Base-by-base conservation (phyloP, 2,329 filamentous ascomycete species). In the Venturiaceae sp. region DNA sequence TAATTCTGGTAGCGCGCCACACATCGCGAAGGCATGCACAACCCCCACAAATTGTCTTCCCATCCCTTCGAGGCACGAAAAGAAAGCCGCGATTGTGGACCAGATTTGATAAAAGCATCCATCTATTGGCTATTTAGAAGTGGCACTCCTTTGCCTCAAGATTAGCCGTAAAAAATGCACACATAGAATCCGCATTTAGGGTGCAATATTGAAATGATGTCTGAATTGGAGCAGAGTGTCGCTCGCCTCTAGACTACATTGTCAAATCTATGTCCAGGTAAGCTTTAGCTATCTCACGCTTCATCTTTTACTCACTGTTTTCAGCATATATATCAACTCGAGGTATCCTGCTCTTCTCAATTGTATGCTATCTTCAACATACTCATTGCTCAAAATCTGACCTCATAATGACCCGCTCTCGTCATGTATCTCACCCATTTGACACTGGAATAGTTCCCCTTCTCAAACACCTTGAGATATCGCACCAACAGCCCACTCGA, bases 381-480 rank as follows among this genome's bases (percentile, higher is more conserved):
- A n/a, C 16, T 26, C 13, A 14, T 11, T 16, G 4, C 23, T 50
- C 44, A 50, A 13, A 50, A 57, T 30, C 55, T 57, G 44, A 57
- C 44, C 23, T 57, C 55, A 32, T 57, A 57, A 23, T 57, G 23
- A 50, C 55, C 55, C 5, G 39, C 55, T 32, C 44, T 46, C n/a
- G 55, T 57, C 94, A 99, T 97, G 74, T 99, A 99, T 66, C 94
- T 80, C 66, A 99, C 94, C 94, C 94, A 99, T 74, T 99, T 99
- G 53, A 99, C 94, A 69, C 91, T 96, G 62, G 89, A 95, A 72
- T 99, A 99, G 74, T 97, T 97, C 74, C 84, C 94, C 84, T 99
- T 99, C 77, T 99, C 94, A 76, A 99, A 99, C 1, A 99, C 94
- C 76, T 99, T 99, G 60, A 99, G 75, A 72, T 99, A 99, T 54